Percentiles rank a stretch among this genome's conserved stretches.
phyloP scores from a whole-genome alignment of 1,284 basidiomycete species.

The Laetiporus sulphureus region DNA sequence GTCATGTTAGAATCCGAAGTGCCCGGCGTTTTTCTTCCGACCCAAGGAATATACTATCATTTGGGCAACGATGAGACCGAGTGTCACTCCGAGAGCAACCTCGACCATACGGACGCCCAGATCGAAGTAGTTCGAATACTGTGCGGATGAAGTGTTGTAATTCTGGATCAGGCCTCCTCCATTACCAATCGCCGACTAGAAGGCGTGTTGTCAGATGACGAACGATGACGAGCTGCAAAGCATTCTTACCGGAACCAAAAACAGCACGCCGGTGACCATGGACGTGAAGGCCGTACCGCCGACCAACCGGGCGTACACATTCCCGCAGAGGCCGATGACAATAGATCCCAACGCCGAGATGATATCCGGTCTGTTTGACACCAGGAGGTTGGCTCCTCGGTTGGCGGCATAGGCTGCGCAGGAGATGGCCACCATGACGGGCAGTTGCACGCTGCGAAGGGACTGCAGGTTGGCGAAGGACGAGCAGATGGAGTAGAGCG shows the following conservation, averaged over 20 bases:
- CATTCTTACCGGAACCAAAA: conserved; percentile 68
- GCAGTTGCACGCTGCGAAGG: conserved; percentile 59
- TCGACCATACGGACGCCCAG: conserved; percentile 75
- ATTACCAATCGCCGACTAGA: conserved; percentile 77
- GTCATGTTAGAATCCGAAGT: conserved; percentile 70
- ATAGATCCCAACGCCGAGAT: conserved; percentile 78
- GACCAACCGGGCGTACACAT: conserved; percentile 71
- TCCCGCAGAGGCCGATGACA: conserved; percentile 75
- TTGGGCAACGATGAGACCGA: conserved; percentile 77
- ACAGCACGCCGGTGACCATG: conserved; percentile 84
- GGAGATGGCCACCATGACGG: conserved; percentile 75
- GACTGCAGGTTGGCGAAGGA: conserved; percentile 78
- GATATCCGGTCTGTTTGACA: conserved; percentile 41
- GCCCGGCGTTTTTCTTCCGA: conserved; percentile 60
- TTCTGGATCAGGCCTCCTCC: conserved; percentile 76
- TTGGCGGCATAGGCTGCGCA: conserved; percentile 73
- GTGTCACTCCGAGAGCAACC: conserved; percentile 82
- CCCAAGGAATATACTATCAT: conserved; percentile 76
- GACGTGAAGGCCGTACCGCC: conserved; percentile 82
- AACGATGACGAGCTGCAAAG: conserved; percentile 1
- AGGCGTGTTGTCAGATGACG: not conserved
- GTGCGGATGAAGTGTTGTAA: conserved; percentile 55
- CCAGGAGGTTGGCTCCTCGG: conserved; percentile 29
- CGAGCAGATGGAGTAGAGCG: conserved; percentile 70
- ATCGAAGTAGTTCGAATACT: conserved; percentile 63